Base-by-base conservation (phyloP, 2,329 filamentous ascomycete genomes). In the Trichoderma sp. region DNA sequence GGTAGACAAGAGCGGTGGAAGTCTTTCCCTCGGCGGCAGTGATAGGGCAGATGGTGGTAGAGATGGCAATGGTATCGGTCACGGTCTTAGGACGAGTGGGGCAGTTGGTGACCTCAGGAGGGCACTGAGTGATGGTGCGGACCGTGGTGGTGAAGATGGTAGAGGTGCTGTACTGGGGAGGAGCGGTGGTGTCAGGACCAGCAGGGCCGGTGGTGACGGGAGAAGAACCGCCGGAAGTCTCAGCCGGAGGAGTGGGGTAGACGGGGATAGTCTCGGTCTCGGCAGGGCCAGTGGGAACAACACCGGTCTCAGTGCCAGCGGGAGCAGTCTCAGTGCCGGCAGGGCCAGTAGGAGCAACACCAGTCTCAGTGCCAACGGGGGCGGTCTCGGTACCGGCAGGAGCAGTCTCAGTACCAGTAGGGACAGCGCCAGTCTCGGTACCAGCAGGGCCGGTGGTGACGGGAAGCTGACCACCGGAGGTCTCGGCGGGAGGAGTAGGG, bases 91-190 rank as follows among this genome's bases (percentile, higher is more conserved):
- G 79, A 74, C 78, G 78, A 43, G 79, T 80, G 72, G 87, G 87
- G 87, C 90, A 92, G 88, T 91, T 78, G 80, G 87, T 86, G 78
- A 91, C 88, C 73, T 85, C 84, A 68, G 88, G 83, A 73, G 82
- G 84, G 84, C 89, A 91, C 72, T 85, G 85, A 81, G 87, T 90
- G 84, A 91, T 83, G 82, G 89, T 91, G 79, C 87, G 82, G 79
- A 89, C 82, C 76, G 84, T 84, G 79, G 88, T 90, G 76, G 83
- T 80, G 85, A 86, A 89, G 84, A 90, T 81, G 79, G 87, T 86
- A 70, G 81, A 83, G 75, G 86, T 86, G 77, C 85, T 86, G 74
- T 82, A 78, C 64, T 67, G 51, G 30, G 51, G 64, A 58, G 26
- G 32, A 24, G 32, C 64, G 8, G 64, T 57, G 73, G 82, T 78